Evolutionary conservation across 495 filamentous ascomycete species (phyloP).

Genomic region (Paragyromitra xinjiangensis): DNA sequence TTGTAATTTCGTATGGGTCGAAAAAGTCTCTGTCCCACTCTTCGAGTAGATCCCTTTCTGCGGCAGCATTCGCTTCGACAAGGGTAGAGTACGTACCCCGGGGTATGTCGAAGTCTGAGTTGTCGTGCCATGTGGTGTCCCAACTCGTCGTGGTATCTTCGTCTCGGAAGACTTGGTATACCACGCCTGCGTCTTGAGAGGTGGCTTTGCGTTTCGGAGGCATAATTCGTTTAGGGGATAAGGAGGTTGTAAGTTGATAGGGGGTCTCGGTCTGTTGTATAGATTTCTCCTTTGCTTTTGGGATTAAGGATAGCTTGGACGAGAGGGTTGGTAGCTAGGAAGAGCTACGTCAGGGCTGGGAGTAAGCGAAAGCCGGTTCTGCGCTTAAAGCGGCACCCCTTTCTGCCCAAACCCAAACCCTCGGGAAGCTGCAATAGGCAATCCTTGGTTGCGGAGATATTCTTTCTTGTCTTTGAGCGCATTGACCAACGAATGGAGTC

Average conservation of each 20-base stretch:
- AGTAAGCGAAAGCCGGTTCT: too few species aligned
- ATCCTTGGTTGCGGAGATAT: too few species aligned
- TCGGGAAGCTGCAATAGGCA: too few species aligned
- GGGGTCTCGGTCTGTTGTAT: background rate
- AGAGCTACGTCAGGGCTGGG: too few species aligned
- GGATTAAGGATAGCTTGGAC: too few species aligned
- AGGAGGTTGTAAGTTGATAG: background rate
- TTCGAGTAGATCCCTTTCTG: background rate
- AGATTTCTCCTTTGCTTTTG: too few species aligned
- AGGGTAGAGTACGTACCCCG: conserved; percentile 20
- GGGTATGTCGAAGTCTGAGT: background rate
- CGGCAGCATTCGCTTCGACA: conserved; percentile 9
- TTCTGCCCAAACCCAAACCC: too few species aligned
- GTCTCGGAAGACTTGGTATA: conserved; percentile 14
- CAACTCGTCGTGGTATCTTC: conserved; percentile 17
- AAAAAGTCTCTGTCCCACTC: conserved; percentile 11
- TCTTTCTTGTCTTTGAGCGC: too few species aligned
- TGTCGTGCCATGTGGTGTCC: conserved; percentile 26
- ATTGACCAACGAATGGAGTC: too few species aligned
- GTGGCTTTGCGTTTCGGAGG: conserved; percentile 11
- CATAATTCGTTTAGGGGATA: conserved; percentile 1
- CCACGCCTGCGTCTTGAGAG: background rate
- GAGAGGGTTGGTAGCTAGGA: too few species aligned
- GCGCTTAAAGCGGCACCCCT: too few species aligned
- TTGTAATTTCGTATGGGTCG: background rate